Base-by-base conservation (phyloP, 1,284 basidiomycete genomes). In the Laetiporus sulphureus region DNA sequence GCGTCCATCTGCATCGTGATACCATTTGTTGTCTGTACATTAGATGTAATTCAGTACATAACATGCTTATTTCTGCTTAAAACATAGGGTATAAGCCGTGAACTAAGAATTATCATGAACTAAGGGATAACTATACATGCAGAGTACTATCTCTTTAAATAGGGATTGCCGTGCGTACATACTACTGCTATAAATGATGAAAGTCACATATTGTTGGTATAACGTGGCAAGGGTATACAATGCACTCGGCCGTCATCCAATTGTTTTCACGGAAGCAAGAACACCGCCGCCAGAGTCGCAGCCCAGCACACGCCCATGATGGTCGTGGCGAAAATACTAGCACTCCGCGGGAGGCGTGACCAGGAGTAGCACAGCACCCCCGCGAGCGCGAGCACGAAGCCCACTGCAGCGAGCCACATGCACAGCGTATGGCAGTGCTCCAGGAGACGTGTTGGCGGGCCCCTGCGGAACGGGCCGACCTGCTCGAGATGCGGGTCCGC, bases 301-400 rank as follows among this genome's bases (percentile, higher is more conserved):
- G 63, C 24, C 20, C 66, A 25, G 45, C 66, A 71, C 5, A 60
- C 47, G 0, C 54, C 70, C 47, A 72, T 55, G 44, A 65, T 69
- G 7, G 53, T 54, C 24, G 63, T 68, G 15, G 68, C 59, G 25
- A 73, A 72, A 27, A 71, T 57, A 31, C 67, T 62, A 3, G 71
- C 69, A 42, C 64, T 64, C 6, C 22, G 39, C 8, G 73, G 63
- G 40, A 75, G 65, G 30, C 58, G 52, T 6, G 65, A 63, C 77
- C 76, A 79, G 3, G 70, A 63, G 45, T 70, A 76, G 48, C 66
- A 67, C 13, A 76, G 8, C 27, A 77, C 71, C 0, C 77, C 78
- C 13, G 61, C 48, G 15, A 77, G 56, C 1, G 69, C 69, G 13
- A 79, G 60, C 1, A 66, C 51, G 48, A 79, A 79, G 6, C 78